Conservation (phyloP, 306 rosid genomes). For the Sphenostylis stenocarpa region DNA sequence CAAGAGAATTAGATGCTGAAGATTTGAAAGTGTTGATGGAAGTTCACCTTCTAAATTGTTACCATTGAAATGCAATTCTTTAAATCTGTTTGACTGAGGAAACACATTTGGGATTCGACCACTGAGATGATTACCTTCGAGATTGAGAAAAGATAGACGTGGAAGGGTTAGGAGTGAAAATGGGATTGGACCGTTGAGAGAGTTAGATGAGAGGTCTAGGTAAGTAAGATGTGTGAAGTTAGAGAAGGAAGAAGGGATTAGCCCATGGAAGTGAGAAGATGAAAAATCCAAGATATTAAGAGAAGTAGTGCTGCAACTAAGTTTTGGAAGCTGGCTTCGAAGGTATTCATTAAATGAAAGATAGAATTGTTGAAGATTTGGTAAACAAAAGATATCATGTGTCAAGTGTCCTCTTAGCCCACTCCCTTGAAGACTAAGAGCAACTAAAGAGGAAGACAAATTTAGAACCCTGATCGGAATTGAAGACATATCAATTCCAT, state of each 20-base stretch:
- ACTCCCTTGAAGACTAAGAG: not conserved
- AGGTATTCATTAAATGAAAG: not conserved
- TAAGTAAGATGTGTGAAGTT: not conserved
- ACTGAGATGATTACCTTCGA: fast-evolving
- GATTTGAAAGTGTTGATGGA: slow-evolving; percentile 10
- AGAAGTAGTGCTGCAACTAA: not conserved
- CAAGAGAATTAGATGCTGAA: not conserved
- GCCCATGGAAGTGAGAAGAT: not conserved
- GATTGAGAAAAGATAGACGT: not conserved
- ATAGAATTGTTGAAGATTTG: not conserved
- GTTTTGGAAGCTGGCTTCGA: not conserved
- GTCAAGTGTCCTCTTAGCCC: not conserved
- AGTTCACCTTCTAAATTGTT: not conserved
- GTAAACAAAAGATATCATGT: not conserved
- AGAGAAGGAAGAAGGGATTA: not conserved
- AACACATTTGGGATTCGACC: not conserved
- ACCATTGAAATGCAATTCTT: not conserved
- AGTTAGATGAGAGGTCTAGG: not conserved
- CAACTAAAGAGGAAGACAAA: slow-evolving; percentile 6
- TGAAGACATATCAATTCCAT: not conserved
- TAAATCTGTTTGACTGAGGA: not conserved
- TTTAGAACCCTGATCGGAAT: not conserved
- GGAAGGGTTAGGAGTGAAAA: not conserved
- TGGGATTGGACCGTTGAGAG: not conserved
- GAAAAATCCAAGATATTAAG: not conserved